A percentile compares a stretch with the other conserved stretches of the same genome.
Evolutionary conservation across 371 early-diverging fungal genomes (phyloP).

Genomic region (Haplosporangium sp.): DNA sequence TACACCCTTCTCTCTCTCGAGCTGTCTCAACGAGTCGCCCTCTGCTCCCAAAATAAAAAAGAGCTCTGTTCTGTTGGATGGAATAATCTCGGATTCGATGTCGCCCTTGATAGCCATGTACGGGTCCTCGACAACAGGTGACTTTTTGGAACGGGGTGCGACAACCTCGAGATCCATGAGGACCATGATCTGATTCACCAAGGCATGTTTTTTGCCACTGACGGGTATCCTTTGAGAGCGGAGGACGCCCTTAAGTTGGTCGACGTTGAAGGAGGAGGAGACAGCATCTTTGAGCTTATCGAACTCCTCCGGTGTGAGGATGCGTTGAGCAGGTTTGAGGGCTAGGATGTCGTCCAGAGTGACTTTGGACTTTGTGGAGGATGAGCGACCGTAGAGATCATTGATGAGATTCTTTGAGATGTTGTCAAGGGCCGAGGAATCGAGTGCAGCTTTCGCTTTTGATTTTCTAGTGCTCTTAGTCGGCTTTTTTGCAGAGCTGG

Average conservation of each 20-base stretch:
- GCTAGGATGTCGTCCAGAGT: constrained; percentile 44
- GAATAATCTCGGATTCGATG: constrained; percentile 19
- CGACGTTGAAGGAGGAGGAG: constrained; percentile 36
- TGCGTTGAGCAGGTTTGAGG: constrained; percentile 22
- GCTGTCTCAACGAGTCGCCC: constrained; percentile 22
- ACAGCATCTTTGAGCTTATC: constrained; percentile 37
- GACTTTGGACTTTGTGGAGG: constrained; percentile 22
- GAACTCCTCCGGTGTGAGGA: constrained; percentile 35
- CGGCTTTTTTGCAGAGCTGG: constrained; percentile 1
- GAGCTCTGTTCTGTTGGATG: constrained; percentile 42
- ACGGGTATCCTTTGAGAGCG: constrained; percentile 20
- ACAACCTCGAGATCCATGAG: constrained; percentile 43
- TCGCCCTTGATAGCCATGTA: constrained; percentile 10
- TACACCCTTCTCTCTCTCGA: constrained; percentile 44
- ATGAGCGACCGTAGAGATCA: constrained; percentile 19
- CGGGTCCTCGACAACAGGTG: constrained; percentile 37
- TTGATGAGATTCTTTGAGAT: constrained; percentile 28
- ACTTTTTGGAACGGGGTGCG: constrained; percentile 4
- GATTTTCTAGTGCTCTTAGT: background rate
- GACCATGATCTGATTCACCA: constrained; percentile 45
- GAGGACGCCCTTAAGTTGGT: constrained; percentile 38
- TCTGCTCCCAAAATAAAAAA: constrained; percentile 45
- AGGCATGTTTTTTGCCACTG: constrained; percentile 29
- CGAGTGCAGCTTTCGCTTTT: constrained; percentile 4
- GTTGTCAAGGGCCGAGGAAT: constrained; percentile 27